Percentiles rank a stretch among this genome's conserved stretches.
phyloP scores from a whole-genome alignment of 345 rosid species.

The Linum tenue region DNA sequence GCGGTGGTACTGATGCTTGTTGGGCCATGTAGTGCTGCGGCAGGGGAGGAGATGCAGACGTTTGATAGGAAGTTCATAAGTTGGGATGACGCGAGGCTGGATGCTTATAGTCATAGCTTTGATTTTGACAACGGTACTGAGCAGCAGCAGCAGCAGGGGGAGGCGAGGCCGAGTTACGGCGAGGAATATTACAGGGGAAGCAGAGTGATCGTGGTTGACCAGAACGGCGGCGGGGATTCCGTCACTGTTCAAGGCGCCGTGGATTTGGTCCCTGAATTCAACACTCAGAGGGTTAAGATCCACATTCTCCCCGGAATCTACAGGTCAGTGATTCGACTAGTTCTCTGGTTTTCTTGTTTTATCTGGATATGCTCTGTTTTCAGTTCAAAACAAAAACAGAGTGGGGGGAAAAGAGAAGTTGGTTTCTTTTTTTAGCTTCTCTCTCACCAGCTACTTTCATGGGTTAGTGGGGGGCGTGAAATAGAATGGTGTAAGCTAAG shows the following conservation, averaged over 20 bases:
- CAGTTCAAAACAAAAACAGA: not conserved
- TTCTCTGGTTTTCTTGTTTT: too few relatives aligned
- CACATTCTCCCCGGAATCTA: constrained; percentile 71
- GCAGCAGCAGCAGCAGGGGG: not conserved
- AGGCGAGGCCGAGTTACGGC: constrained; percentile 10
- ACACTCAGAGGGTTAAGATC: constrained; percentile 65
- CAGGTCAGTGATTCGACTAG: constrained; percentile 35
- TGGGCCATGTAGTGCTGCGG: not conserved
- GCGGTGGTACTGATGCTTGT: constrained; percentile 14
- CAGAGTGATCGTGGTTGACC: constrained; percentile 61
- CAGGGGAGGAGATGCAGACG: not conserved
- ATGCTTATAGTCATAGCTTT: constrained; percentile 6
- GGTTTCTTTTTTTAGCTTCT: not conserved
- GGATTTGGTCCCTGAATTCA: constrained; percentile 60
- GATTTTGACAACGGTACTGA: too few relatives aligned
- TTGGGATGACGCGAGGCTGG: constrained; percentile 72
- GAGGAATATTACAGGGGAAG: constrained; percentile 20
- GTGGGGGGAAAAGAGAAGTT: not conserved
- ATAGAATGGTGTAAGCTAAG: not conserved
- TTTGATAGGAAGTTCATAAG: constrained; percentile 29
- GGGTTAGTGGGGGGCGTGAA: not conserved
- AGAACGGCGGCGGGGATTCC: constrained; percentile 59
- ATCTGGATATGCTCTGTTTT: not conserved
- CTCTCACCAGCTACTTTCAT: not conserved
- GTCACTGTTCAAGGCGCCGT: constrained; percentile 80